Evolutionary conservation across 495 filamentous ascomycete species (phyloP), one percentile per base, ranked within the genome.

Genomic region (Penicillium nucicola): DNA sequence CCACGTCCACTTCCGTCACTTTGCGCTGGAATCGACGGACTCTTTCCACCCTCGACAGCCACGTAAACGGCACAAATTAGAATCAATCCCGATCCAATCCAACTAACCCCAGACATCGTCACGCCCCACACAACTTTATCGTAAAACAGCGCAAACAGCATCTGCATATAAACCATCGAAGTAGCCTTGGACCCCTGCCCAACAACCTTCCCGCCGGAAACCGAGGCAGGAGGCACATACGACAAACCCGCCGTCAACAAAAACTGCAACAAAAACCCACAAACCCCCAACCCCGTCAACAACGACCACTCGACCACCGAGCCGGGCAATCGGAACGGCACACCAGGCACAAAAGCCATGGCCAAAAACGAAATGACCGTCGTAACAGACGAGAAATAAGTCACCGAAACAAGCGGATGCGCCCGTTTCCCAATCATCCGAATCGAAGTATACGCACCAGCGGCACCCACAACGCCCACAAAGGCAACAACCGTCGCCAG

Each of bases 161-260:
- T 92, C 65, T 95, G 87, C 37, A 84, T 89, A 62, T 96, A 97
- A 4, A 89, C 74, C 89, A 96, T 95, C 17, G 86, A 89, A 5
- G 87, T 95, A 2, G 91, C 91, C 18, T 88, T 77, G 17, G 84
- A 83, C 6, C 83, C 82, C 46, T 59, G 50, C 0, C 50, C 45
- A 1, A 49, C 66, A 6, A 36, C 25, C 19, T 69, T 69, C 25
- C 66, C 42, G 32, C 63, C 34, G 5, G 46, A 25, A 5, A 53
- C 57, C 19, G 45, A 58, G 11, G 48, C 50, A 25, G 71, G 69
- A 3, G 71, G 88, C 15, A 83, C 80, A 61, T 84, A 80, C 38
- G 85, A 77, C 54, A 97, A 65, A 0, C 91, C 91, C 1, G 82
- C 77, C 4, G 92, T 96, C n/a, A 96, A 69, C 18, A 96, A 73